Evolutionary conservation across 2,329 filamentous ascomycete species (phyloP), one percentile per base, ranked within the genome.

Genomic region (Xylariaceae sp.): DNA sequence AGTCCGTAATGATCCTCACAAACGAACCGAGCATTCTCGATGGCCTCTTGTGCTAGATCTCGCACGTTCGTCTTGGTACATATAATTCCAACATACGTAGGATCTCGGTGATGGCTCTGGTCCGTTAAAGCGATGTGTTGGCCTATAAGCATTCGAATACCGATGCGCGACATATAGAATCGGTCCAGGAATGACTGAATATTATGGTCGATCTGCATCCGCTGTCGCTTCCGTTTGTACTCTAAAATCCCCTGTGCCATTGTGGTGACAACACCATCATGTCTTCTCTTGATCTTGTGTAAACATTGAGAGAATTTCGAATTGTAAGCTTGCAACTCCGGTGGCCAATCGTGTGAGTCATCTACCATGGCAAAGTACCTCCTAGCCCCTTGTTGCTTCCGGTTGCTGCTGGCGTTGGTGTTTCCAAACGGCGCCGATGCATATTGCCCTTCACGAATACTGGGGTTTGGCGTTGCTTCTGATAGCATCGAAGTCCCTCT

Each of bases 91-190:
- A 98, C 93, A 61, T 98, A 97, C 47, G 89, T 87, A 29, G 89
- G 89, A 64, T 97, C 91, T 48, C 83, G 83, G 53, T 89, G 83
- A 55, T 93, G 85, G 57, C 84, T 87, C 68, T 97, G 90, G 64
- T 97, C 91, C 4, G 90, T 95, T 44, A 98, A 75, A 45, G 93
- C 93, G 59, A 98, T 95, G 72, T 98, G 93, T 65, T 98, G 93
- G 39, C 93, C 93, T 57, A 98, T 96, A 38, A 98, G 82, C 93
- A 98, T 98, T 56, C 93, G 87, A 55, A 98, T 98, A 52, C 93
- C 93, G 60, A 98, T 98, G 49, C 93, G 88, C 34, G 90, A 96
- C 93, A 98, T 98, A 75, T 98, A 98, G 69, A 98, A 98, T 45
- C 93, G 87, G 69, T 98, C 93, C 52, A 98, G 81, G 73, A 98